Base-by-base conservation (phyloP, 768 basidiomycete genomes). In the Jaapia argillacea region DNA sequence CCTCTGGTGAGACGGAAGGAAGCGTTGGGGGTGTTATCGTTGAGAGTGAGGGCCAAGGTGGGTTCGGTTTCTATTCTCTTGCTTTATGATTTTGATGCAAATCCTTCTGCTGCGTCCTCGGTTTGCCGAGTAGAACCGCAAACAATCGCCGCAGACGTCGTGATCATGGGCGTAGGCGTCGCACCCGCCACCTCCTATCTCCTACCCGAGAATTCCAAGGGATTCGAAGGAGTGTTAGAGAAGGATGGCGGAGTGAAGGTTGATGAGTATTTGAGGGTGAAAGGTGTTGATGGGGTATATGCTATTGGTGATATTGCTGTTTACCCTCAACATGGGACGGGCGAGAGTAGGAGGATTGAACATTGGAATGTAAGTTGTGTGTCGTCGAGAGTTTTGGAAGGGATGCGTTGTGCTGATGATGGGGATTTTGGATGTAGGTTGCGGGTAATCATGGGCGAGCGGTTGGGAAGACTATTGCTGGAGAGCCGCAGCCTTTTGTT, bases 91-190 rank as follows among this genome's bases (percentile, higher is more conserved):
- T n/a, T n/a, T n/a, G n/a, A n/a, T n/a, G n/a, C n/a, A n/a, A n/a
- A n/a, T n/a, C n/a, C n/a, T n/a, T n/a, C n/a, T n/a, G n/a, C n/a
- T n/a, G n/a, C n/a, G n/a, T n/a, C n/a, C n/a, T n/a, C n/a, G n/a
- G n/a, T n/a, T n/a, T n/a, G n/a, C n/a, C n/a, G n/a, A n/a, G n/a
- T n/a, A n/a, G n/a, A n/a, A n/a, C n/a, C n/a, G 3, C 64, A 70
- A 20, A 73, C 73, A 3, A 62, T 94, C 36, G 72, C 74, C 0
- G 84, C 83, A 7, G 86, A 91, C 55, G 71, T 83, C 46, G 70
- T 93, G 50, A 67, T 93, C 46, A 81, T 92, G 78, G 91, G 84
- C 24, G 85, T 88, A 14, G 91, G 91, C 44, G 90, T 90, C 18
- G 69, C 70, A 2, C 91, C 90, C 27, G 86, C 87, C 1, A 91